Conservation (phyloP, 306 rosid genomes). For the Pyrus betulifolia region DNA sequence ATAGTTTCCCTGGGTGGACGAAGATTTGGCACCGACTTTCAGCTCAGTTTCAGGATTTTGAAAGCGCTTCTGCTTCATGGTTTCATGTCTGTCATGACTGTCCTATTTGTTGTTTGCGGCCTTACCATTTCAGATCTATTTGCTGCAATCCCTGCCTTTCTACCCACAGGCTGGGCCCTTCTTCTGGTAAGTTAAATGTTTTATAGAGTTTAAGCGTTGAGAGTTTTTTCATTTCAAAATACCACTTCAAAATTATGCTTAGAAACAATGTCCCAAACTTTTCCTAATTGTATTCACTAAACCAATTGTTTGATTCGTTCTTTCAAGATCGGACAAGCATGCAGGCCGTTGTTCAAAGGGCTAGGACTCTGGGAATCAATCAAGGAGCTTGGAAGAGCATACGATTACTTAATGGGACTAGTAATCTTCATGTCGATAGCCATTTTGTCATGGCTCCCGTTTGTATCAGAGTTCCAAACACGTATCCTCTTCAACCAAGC, state of each 20-base stretch:
- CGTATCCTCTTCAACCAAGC: conserved; percentile 95
- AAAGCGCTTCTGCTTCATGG: conserved; percentile 88
- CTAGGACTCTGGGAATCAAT: conserved; percentile 68
- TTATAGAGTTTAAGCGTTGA: neutral
- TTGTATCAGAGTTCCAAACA: conserved; percentile 84
- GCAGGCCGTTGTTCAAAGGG: conserved; percentile 49
- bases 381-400: conserved; percentile 78
- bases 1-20: conserved; percentile 91
- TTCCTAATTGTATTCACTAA: neutral
- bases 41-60: conserved; percentile 84
- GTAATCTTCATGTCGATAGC: conserved; percentile 76
- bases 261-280: neutral
- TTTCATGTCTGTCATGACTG: conserved; percentile 81
- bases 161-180: conserved; percentile 94
- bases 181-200: conserved; percentile 51
- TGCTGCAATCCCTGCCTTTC: conserved; percentile 79
- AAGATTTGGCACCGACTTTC: conserved; percentile 80
- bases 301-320: neutral
- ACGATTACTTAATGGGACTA: conserved; percentile 81
- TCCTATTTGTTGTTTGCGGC: conserved; percentile 71
- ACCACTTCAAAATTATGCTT: neutral
- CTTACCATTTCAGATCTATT: conserved; percentile 80
- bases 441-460: conserved; percentile 83
- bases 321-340: conserved; percentile 74
- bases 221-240: neutral